phyloP scores from a whole-genome alignment of 2,329 filamentous ascomycete species.

The Phyllachora maydis region DNA sequence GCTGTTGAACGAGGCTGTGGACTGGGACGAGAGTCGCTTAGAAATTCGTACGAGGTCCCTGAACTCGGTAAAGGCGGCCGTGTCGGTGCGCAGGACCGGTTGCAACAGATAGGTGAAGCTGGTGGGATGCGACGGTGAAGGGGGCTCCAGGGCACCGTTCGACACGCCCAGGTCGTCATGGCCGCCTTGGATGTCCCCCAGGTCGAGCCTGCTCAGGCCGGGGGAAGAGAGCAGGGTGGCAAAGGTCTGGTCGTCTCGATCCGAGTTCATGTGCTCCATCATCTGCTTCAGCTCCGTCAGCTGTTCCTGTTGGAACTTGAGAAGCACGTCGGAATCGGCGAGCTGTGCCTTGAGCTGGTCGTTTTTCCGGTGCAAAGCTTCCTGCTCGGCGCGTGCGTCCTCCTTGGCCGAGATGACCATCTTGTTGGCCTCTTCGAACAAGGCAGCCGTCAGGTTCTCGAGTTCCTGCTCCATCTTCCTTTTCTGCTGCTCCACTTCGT shows the following conservation, averaged over 20 bases:
- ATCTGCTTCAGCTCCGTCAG: slow-evolving; percentile 77
- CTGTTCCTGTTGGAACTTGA: slow-evolving; percentile 85
- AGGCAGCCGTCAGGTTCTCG: slow-evolving; percentile 69
- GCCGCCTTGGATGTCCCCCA: slow-evolving; percentile 21
- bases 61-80: slow-evolving; percentile 72
- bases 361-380: slow-evolving; percentile 63
- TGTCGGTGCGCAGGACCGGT: slow-evolving; percentile 64
- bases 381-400: slow-evolving; percentile 69
- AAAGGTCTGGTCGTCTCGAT: slow-evolving; percentile 50
- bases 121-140: slow-evolving; percentile 34
- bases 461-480: slow-evolving; percentile 82
- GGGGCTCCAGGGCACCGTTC: slow-evolving; percentile 18
- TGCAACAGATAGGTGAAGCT: slow-evolving; percentile 71
- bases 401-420: slow-evolving; percentile 91
- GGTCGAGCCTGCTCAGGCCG: slow-evolving; percentile 48
- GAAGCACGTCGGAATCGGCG: slow-evolving; percentile 64
- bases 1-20: slow-evolving; percentile 31
- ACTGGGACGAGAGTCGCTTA: slow-evolving; percentile 32
- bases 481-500: slow-evolving; percentile 55
- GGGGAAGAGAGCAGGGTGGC: slow-evolving; percentile 72
- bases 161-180: slow-evolving; percentile 12
- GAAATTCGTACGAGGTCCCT: slow-evolving; percentile 52
- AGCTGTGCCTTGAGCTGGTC: slow-evolving; percentile 75
- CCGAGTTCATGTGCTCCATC: slow-evolving; percentile 66
- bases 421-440: slow-evolving; percentile 98